phyloP scores from a whole-genome alignment of 352 stramenopile genomes.

The Pythium rishiriense region DNA sequence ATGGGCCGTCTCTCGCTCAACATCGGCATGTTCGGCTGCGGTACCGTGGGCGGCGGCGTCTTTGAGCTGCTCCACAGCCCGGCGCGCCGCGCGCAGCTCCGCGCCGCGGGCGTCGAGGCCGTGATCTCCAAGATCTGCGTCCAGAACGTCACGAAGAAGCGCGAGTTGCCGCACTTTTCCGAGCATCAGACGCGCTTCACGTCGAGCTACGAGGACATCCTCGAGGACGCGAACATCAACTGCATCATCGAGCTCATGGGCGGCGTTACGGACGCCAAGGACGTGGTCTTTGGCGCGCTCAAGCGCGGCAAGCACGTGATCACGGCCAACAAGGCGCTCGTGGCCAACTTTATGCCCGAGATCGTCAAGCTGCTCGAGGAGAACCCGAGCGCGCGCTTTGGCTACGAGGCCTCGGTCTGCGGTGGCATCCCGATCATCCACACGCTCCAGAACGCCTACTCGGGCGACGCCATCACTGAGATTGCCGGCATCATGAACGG shows the following conservation, averaged over 20 bases:
- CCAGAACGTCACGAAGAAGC: slow-evolving; percentile 71
- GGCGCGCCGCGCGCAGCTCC: slow-evolving; percentile 49
- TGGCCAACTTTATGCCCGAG: slow-evolving; percentile 93
- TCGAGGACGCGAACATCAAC: slow-evolving; percentile 93
- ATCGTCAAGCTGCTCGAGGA: slow-evolving; percentile 82
- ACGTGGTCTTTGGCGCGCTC: slow-evolving; percentile 92
- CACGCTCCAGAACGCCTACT: slow-evolving; percentile 92
- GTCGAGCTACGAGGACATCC: slow-evolving; percentile 78
- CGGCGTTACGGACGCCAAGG: slow-evolving; percentile 92
- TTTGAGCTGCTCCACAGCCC: slow-evolving; percentile 85
- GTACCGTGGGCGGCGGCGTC: slow-evolving; percentile 86
- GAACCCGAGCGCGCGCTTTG: slow-evolving; percentile 86
- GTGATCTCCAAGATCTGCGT: slow-evolving; percentile 89
- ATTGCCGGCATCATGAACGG: slow-evolving; percentile 97
- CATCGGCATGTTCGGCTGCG: slow-evolving; percentile 89
- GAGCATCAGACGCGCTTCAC: slow-evolving; percentile 51
- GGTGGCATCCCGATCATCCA: slow-evolving; percentile 98
- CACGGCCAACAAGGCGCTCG: slow-evolving; percentile 97
- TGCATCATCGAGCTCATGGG: slow-evolving; percentile 97
- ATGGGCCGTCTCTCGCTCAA: slow-evolving; percentile 51
- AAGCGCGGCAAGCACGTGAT: slow-evolving; percentile 93
- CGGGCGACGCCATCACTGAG: slow-evolving; percentile 91
- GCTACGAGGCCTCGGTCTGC: slow-evolving; percentile 95
- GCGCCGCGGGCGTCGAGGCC: slow-evolving; percentile 65
- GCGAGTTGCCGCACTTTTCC: slow-evolving; percentile 62